Evolutionary conservation across 2,329 filamentous ascomycete genomes (phyloP).

Genomic region (Pseudogymnoascus sp.): DNA sequence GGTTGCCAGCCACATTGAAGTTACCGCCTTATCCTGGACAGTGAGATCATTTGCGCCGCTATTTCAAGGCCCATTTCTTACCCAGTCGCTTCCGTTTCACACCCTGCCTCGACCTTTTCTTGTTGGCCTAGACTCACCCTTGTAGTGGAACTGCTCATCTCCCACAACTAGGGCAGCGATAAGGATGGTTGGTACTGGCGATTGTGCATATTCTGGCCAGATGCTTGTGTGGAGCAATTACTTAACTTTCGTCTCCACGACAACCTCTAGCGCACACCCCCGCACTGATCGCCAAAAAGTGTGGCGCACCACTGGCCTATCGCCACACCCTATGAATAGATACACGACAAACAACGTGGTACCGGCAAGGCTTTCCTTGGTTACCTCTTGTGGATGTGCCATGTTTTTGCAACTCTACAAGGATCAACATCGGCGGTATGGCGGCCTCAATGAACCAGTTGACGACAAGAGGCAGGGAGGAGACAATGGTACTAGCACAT

Average conservation of each 20-base stretch:
- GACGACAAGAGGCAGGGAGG: not conserved
- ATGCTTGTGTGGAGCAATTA: not conserved
- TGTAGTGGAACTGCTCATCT: not conserved
- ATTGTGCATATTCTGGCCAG: not conserved
- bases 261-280: not conserved
- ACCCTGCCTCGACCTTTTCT: not conserved
- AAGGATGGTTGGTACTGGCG: not conserved
- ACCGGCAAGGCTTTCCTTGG: not conserved
- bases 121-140: not conserved
- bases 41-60: not conserved
- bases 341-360: not conserved
- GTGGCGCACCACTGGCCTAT: constrained; percentile 1
- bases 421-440: not conserved
- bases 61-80: not conserved
- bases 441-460: not conserved
- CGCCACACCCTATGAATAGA: not conserved
- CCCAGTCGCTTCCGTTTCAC: not conserved
- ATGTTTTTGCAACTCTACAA: not conserved
- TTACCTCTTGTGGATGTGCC: not conserved
- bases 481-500: not conserved
- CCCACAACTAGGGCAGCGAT: not conserved
- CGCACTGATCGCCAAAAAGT: not conserved
- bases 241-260: not conserved
- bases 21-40: not conserved
- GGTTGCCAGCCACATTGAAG: not conserved